A percentile compares a stretch with the other conserved stretches of the same genome.
These are phyloP conservation scores for Corylus americana DNA, from an alignment of 306 rosid species.

Conservation along the genomic window DNA sequence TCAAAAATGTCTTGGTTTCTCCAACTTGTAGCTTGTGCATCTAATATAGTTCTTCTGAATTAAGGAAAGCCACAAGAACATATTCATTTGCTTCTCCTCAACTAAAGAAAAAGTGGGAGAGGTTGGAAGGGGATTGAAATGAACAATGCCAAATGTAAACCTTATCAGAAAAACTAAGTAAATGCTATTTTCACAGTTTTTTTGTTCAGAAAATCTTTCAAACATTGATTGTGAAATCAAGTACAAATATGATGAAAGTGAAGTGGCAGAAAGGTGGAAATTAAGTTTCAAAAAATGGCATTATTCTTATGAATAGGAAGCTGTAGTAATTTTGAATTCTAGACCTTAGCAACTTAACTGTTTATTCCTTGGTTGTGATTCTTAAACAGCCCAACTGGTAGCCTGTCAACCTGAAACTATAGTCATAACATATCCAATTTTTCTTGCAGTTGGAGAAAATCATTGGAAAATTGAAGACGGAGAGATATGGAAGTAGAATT, in stretches of 20 bases:
- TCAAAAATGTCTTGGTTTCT: background rate
- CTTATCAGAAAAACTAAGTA: background rate
- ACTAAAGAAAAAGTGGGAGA: background rate
- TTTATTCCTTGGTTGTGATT: background rate
- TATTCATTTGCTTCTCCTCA: background rate
- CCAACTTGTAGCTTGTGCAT: background rate
- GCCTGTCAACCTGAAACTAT: constrained; percentile 10
- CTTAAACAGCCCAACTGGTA: background rate
- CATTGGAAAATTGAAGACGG: constrained; percentile 73
- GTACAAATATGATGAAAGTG: background rate
- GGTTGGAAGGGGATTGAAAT: background rate
- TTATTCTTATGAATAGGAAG: background rate
- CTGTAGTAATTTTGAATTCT: background rate
- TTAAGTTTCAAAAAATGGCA: background rate
- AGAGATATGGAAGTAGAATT: constrained; percentile 71
- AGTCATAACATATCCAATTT: background rate
- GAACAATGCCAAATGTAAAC: background rate
- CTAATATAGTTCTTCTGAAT: background rate
- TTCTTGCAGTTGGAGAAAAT: constrained; percentile 74
- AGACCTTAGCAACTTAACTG: background rate
- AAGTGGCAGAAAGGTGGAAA: background rate
- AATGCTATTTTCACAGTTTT: background rate
- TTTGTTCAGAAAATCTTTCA: constrained; percentile 1
- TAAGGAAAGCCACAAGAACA: background rate
- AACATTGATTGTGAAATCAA: background rate